phyloP scores from a whole-genome alignment of 2,329 filamentous ascomycete species.

The Akanthomyces lecanii region DNA sequence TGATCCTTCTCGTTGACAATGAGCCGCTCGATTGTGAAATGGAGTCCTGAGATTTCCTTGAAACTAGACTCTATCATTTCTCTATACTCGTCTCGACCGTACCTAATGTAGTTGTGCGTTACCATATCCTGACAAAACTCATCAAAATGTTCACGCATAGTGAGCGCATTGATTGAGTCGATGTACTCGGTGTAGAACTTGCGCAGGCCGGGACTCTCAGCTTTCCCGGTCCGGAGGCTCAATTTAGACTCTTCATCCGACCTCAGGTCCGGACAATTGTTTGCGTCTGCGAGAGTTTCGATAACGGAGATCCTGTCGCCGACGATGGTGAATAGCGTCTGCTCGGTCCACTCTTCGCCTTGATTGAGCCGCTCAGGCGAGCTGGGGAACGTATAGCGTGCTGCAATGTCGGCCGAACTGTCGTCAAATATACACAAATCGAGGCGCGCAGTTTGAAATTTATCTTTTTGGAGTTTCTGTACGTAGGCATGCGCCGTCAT shows the following conservation, averaged over 20 bases:
- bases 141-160: conserved; percentile 24
- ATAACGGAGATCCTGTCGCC: not conserved
- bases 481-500: not conserved
- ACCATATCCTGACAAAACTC: conserved; percentile 26
- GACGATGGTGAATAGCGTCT: not conserved
- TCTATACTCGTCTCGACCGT: conserved; percentile 25
- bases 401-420: not conserved
- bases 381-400: not conserved
- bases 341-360: not conserved
- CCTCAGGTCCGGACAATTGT: not conserved
- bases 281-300: not conserved
- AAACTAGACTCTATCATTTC: conserved; percentile 28
- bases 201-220: not conserved
- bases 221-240: not conserved
- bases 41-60: conserved; percentile 26
- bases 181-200: conserved; percentile 29
- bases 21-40: conserved; percentile 25
- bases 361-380: not conserved
- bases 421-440: not conserved
- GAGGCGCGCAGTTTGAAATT: not conserved
- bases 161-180: conserved; percentile 29
- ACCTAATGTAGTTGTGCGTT: conserved; percentile 28
- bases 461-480: not conserved
- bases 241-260: not conserved
- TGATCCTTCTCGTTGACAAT: conserved; percentile 30